A percentile compares a stretch with the other conserved stretches of the same genome.
Evolutionary conservation across 1,284 basidiomycete species (phyloP).

Genomic region (Tylopilus orsonianus): DNA sequence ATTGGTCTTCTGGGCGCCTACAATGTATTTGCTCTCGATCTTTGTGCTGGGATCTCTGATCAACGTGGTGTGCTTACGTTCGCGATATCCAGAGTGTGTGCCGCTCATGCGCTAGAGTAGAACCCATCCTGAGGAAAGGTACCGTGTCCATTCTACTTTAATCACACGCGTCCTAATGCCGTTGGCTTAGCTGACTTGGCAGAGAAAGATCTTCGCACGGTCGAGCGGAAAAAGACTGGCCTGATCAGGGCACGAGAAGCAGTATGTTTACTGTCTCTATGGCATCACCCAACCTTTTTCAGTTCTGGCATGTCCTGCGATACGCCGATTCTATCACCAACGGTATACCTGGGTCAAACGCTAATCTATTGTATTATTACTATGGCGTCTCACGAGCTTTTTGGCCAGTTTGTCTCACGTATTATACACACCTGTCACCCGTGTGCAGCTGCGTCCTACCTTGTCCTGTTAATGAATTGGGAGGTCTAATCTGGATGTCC

Average conservation of each 20-base stretch:
- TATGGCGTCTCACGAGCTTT: too few relatives aligned
- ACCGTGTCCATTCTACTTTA: conserved; percentile 20
- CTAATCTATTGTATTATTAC: conserved; percentile 40
- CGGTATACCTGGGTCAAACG: conserved; percentile 97
- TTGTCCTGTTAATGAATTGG: conserved; percentile 5
- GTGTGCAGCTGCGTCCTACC: background rate
- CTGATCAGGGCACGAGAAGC: conserved; percentile 88
- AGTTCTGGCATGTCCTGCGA: background rate
- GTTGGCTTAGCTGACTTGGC: conserved; percentile 72
- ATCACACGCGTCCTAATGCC: conserved; percentile 1
- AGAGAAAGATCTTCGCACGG: conserved; percentile 92
- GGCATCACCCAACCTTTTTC: background rate
- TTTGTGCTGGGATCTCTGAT: conserved; percentile 88
- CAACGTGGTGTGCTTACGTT: conserved; percentile 90
- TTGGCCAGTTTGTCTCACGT: background rate
- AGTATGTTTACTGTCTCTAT: conserved; percentile 51
- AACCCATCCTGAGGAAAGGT: conserved; percentile 72
- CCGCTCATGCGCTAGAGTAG: conserved; percentile 69
- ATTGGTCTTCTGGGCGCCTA: conserved; percentile 88
- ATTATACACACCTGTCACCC: conserved; percentile 4
- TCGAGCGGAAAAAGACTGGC: conserved; percentile 98
- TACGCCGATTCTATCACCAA: background rate
- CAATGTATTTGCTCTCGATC: conserved; percentile 86
- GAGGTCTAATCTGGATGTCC: too few relatives aligned
- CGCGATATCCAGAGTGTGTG: conserved; percentile 81